Base-by-base conservation (phyloP, 768 basidiomycete genomes). In the Tylopilus intermedius region DNA sequence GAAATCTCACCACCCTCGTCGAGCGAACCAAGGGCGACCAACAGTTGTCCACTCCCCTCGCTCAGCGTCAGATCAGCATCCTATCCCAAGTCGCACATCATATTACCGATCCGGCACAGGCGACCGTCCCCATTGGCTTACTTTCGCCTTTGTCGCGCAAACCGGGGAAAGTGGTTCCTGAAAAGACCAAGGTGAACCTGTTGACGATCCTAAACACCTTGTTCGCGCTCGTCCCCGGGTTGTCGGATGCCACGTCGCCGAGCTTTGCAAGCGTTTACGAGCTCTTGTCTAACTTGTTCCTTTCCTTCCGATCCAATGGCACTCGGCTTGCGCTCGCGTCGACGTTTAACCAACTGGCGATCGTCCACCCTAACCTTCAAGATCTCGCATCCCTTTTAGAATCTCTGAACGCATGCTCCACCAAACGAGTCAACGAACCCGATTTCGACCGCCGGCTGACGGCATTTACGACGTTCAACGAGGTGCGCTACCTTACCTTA, bases 391-490 rank as follows among this genome's bases (percentile, higher is more conserved):
- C 73, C 7, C 68, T 94, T 5, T 61, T 92, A 49, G 78, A 77
- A 8, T 76, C 76, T 0, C 75, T 98, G 57, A 98, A 98, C 62
- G 84, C 95, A 0, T 99, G 86, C 64, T 95, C 94, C 1, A 67
- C 68, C 1, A 87, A 83, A 60, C 79, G 93, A 7, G 68, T 93
- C 32, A 92, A 95, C 51, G 94, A 98, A 63, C 90, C 94, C 2
- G 92, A 98, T 67, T 97, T 96, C 58, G 90, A 94, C 51, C 78
- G 82, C 27, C 86, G 96, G 2, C 73, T 98, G 2, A 66, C 70
- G 1, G 93, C 90, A 0, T 96, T 91, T 69, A 74, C 80, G 1
- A 65, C 64, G 11, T 71, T 98, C 45, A 95, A 93, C 67, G 92
- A 94, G 55, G 71, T 67, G 0, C 49, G 77, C 15, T 80, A 86